Percentiles rank a stretch among this genome's conserved stretches.
Conservation (phyloP, 2,329 filamentous ascomycete genomes). For the Gaeumannomyces sp. region DNA sequence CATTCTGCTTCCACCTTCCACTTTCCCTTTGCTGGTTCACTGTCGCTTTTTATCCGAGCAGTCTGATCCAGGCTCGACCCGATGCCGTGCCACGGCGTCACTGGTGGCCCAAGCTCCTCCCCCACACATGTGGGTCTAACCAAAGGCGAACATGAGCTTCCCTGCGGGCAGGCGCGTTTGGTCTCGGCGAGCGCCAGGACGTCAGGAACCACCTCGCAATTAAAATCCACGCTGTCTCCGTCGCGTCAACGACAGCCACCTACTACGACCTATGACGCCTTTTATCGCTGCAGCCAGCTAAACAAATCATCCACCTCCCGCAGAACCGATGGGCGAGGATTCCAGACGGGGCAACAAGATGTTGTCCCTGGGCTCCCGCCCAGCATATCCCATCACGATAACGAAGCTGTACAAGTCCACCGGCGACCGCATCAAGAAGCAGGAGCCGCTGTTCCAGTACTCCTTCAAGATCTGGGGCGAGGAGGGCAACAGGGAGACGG, state of each 20-base stretch:
- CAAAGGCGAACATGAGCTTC: background rate
- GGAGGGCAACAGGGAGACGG: slow-evolving; percentile 58
- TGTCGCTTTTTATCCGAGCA: background rate
- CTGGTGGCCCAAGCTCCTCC: background rate
- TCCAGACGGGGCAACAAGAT: slow-evolving; percentile 17
- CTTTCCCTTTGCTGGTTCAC: background rate
- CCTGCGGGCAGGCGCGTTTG: background rate
- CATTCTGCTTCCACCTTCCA: background rate
- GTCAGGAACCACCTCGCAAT: background rate
- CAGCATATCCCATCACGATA: slow-evolving; percentile 92
- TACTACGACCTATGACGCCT: background rate
- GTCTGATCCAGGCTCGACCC: background rate
- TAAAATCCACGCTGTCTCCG: background rate
- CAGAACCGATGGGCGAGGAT: background rate
- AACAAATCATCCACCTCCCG: background rate
- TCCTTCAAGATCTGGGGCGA: slow-evolving; percentile 74
- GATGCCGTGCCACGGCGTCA: background rate
- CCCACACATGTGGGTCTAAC: background rate
- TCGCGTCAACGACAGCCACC: background rate
- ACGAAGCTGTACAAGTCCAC: slow-evolving; percentile 72
- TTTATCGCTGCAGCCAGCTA: background rate
- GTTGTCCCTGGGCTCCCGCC: slow-evolving; percentile 50
- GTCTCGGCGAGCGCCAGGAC: background rate
- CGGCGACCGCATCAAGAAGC: slow-evolving; percentile 68
- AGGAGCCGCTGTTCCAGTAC: slow-evolving; percentile 80